These are phyloP conservation scores for Saitozyma podzolica DNA, from an alignment of 768 basidiomycete species.

Conservation along the genomic window DNA sequence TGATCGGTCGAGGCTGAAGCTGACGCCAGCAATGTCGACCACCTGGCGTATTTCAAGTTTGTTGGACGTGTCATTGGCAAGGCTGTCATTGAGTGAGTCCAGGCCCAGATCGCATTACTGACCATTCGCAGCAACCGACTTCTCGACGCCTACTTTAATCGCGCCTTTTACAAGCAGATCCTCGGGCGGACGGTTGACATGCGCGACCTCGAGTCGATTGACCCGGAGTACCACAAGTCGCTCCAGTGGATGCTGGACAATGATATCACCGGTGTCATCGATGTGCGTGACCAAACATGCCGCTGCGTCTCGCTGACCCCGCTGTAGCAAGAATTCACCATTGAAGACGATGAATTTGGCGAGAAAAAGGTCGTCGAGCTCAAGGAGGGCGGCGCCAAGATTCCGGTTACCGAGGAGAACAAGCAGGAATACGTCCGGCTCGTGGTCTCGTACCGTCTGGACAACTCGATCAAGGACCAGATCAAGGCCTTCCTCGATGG, in stretches of 20 bases:
- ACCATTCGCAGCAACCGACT: slow-evolving; percentile 64
- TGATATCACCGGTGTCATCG: slow-evolving; percentile 58
- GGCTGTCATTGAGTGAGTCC: slow-evolving; percentile 76
- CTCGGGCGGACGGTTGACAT: slow-evolving; percentile 93
- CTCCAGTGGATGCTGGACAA: slow-evolving; percentile 98
- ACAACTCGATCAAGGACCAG: slow-evolving; percentile 92
- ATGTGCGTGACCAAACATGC: slow-evolving; percentile 22
- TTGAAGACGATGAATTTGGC: slow-evolving; percentile 97
- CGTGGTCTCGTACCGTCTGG: slow-evolving; percentile 88
- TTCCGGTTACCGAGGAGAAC: slow-evolving; percentile 94
- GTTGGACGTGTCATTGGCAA: slow-evolving; percentile 95
- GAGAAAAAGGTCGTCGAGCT: slow-evolving; percentile 82
- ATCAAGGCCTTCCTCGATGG: slow-evolving; percentile 85
- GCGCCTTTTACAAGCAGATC: slow-evolving; percentile 92
- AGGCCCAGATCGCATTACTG: slow-evolving; percentile 2
- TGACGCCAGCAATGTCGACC: slow-evolving; percentile 92
- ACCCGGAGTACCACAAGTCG: slow-evolving; percentile 97
- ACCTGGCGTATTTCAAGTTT: slow-evolving; percentile 96
- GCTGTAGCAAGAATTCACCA: slow-evolving; percentile 89
- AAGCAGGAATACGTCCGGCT: slow-evolving; percentile 93
- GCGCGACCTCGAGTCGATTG: slow-evolving; percentile 93
- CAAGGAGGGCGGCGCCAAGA: slow-evolving; percentile 77
- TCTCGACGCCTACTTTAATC: slow-evolving; percentile 95
- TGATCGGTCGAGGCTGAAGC: slow-evolving; percentile 54
- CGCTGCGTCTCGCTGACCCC: slow-evolving; percentile 52